Conservation (phyloP, 1,284 basidiomycete genomes). For the Leccinum insigne region DNA sequence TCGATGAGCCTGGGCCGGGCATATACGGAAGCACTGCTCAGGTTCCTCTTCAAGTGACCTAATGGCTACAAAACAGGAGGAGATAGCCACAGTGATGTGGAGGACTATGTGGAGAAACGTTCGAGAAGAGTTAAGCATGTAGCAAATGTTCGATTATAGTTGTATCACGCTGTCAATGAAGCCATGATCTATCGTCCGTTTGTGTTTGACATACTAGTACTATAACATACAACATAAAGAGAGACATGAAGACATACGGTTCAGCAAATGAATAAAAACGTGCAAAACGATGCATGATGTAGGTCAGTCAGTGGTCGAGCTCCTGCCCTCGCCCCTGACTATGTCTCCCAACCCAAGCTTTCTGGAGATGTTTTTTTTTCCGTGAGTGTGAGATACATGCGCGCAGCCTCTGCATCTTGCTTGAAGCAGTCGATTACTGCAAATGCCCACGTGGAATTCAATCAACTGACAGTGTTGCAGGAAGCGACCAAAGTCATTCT, state of each 20-base stretch:
- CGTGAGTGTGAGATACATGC: too few species aligned
- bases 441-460: too few species aligned
- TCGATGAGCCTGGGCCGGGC: not conserved
- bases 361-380: too few species aligned
- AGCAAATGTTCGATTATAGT: not conserved
- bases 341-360: not conserved
- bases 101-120: not conserved
- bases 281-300: not conserved
- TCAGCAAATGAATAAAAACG: not conserved
- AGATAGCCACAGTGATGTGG: not conserved
- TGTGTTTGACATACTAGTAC: not conserved
- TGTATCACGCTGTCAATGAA: not conserved
- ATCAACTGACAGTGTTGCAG: too few species aligned
- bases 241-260: not conserved
- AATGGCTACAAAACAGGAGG: not conserved
- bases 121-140: not conserved
- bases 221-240: too few species aligned
- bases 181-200: not conserved
- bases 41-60: not conserved
- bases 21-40: not conserved
- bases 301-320: not conserved
- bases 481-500: too few species aligned
- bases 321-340: not conserved
- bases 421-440: too few species aligned
- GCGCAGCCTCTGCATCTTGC: too few species aligned